Base-by-base conservation (phyloP, 2,329 filamentous ascomycete genomes). In the Podosphaera aphanis region DNA sequence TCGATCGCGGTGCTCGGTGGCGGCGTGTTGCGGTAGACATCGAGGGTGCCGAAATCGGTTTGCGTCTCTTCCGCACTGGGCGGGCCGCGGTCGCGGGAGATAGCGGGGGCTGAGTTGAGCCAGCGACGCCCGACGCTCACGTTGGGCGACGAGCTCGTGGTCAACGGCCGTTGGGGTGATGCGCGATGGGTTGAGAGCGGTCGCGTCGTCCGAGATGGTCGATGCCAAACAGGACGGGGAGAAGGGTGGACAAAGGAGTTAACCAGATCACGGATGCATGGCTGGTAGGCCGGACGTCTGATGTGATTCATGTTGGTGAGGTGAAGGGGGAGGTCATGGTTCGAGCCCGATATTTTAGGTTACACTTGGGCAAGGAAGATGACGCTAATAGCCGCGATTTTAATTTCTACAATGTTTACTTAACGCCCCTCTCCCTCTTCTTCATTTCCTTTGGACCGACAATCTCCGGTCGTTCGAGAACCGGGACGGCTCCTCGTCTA, bases 1-100 rank as follows among this genome's bases (percentile, higher is more conserved):
- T 94, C 85, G 40, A 98, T 75, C 1, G 77, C 76, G 0, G 84
- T 93, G 0, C 84, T 77, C 0, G 88, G 90, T 3, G 73, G 67
- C 0, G 84, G 80, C 1, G 77, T 74, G 52, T 74, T 76, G 36
- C 74, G 77, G 3, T 95, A 69, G 5, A 98, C 78, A 59, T 98
- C 77, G 51, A 95, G 69, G 13, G 71, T 69, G 37, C 63, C 66
- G 53, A 95, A 84, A 62, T 90, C 79, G 2, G 77, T 79, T 53
- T 59, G 73, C 1, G 74, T 78, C 43, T 70, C 65, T 64, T 79
- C 75, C 35, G 64, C 61, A 37, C 69, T 73, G n/a, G 62, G 57
- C 0, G 74, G 74, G 11, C 74, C 75, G 46, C 76, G 73, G 57
- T 78, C 71, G 55, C 62, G 67, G 25, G 64, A 63, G 39, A 54